A percentile compares a stretch with the other conserved stretches of the same genome.
phyloP scores from a whole-genome alignment of 2,329 filamentous ascomycete species.

The Chaetomium globosum region DNA sequence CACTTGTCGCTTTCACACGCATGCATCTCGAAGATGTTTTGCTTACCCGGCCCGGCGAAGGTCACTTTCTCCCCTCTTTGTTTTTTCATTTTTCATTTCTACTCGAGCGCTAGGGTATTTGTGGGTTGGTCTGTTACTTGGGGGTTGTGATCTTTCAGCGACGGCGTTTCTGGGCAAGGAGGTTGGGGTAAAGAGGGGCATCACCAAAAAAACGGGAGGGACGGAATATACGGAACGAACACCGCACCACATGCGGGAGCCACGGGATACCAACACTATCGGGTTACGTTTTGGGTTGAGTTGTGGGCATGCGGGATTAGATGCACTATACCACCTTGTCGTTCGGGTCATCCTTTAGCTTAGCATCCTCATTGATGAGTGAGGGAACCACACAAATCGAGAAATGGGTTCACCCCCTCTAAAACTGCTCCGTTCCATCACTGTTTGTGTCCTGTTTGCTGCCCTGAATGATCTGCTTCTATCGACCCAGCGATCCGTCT shows the following conservation, averaged over 20 bases:
- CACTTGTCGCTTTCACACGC: not conserved
- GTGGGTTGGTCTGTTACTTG: not conserved
- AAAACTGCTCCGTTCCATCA: not conserved
- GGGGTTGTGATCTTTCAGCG: conserved; percentile 10
- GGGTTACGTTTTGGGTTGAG: not conserved
- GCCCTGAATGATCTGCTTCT: not conserved
- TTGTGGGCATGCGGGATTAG: not conserved
- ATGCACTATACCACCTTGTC: conserved; percentile 11
- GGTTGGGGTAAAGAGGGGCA: not conserved
- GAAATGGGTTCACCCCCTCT: conserved; percentile 10
- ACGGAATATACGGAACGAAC: conserved; percentile 4
- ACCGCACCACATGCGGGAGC: not conserved
- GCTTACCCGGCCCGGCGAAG: not conserved
- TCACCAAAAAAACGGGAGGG: not conserved
- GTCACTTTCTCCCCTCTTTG: not conserved
- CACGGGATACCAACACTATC: conserved; percentile 1
- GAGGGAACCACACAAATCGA: not conserved
- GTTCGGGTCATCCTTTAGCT: not conserved
- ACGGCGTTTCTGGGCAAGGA: conserved; percentile 16
- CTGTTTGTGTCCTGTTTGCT: not conserved
- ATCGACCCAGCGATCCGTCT: not conserved
- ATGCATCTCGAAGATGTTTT: conserved; percentile 12
- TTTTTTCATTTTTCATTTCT: not conserved
- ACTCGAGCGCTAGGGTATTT: not conserved
- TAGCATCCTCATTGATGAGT: not conserved